Evolutionary conservation across 176 grass and related monocot genomes (phyloP).

Genomic region (Carex littledalei): DNA sequence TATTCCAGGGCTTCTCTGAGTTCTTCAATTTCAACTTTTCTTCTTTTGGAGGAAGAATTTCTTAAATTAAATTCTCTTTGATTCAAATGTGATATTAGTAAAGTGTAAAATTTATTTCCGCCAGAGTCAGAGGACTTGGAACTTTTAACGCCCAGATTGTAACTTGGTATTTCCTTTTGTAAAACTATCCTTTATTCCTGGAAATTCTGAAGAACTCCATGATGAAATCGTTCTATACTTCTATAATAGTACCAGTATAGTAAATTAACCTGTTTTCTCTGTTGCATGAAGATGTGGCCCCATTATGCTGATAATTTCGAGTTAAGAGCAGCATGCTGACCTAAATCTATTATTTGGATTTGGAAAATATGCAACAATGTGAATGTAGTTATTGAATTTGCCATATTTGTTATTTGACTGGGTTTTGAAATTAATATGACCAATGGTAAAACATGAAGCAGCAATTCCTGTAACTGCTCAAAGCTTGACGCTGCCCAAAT

Average conservation of each 20-base stretch:
- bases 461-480: constrained; percentile 3
- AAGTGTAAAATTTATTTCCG: background rate
- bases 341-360: background rate
- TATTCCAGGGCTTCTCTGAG: background rate
- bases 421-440: background rate
- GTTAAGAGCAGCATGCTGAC: background rate
- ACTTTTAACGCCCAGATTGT: background rate
- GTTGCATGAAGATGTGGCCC: background rate
- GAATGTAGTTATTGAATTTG: background rate
- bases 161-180: background rate
- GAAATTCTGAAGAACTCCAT: background rate
- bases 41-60: background rate
- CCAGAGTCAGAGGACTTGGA: background rate
- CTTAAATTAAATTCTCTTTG: background rate
- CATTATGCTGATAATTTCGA: background rate
- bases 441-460: background rate
- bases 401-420: constrained; percentile 1
- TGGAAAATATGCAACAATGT: background rate
- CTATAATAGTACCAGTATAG: background rate
- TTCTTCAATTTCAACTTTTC: background rate
- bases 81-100: background rate
- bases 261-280: background rate
- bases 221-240: background rate
- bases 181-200: background rate
- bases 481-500: constrained; percentile 1